Conservation (phyloP, 2,329 filamentous ascomycete species). For the Pseudocercospora musae region DNA sequence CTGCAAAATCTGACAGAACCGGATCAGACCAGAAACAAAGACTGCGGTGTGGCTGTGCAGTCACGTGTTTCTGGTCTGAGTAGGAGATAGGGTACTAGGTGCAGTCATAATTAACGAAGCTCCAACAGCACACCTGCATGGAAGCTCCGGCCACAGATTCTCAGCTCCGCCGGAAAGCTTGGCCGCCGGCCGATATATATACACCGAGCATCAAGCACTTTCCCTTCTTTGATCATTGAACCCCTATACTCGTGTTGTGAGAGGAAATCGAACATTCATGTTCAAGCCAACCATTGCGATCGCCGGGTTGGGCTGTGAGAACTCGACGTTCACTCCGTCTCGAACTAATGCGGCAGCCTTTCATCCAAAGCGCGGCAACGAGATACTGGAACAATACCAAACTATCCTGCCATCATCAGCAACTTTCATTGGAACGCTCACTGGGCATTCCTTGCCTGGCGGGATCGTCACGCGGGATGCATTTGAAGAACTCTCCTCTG, state of each 20-base stretch:
- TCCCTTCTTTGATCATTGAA: background rate
- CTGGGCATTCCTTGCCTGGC: slow-evolving; percentile 20
- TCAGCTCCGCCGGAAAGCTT: background rate
- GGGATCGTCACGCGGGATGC: slow-evolving; percentile 19
- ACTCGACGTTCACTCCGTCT: slow-evolving; percentile 18
- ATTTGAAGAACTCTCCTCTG: slow-evolving; percentile 18
- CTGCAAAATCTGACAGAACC: too few species aligned
- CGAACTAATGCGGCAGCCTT: slow-evolving; percentile 13
- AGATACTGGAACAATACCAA: slow-evolving; percentile 10
- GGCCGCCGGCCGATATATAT: background rate
- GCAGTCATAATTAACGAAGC: background rate
- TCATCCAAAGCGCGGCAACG: slow-evolving; percentile 12
- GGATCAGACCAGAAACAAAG: too few species aligned
- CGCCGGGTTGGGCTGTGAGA: slow-evolving; percentile 17
- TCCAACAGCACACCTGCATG: background rate
- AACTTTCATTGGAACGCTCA: slow-evolving; percentile 17
- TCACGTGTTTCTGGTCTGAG: too few species aligned
- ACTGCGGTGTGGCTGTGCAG: too few species aligned
- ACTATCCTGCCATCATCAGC: slow-evolving; percentile 10
- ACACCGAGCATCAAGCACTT: background rate
- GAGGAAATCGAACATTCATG: background rate
- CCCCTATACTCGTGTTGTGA: too few species aligned
- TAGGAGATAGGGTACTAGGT: too few species aligned
- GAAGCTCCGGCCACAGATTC: background rate
- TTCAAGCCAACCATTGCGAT: slow-evolving; percentile 13